Evolutionary conservation across 2,329 filamentous ascomycete genomes (phyloP).

Genomic region (Colletotrichum musicola): DNA sequence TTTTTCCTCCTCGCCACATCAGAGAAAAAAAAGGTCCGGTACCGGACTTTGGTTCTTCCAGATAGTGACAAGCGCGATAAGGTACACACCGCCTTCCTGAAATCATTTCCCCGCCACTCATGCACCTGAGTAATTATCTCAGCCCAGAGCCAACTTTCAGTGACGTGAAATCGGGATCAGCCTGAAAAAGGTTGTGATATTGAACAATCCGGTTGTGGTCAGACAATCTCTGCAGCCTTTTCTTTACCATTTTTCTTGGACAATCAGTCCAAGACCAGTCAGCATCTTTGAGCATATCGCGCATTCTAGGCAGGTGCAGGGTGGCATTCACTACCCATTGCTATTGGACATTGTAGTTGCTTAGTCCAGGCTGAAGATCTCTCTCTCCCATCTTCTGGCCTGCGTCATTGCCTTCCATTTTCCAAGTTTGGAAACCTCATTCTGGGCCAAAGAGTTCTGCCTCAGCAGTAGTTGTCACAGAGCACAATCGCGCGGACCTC

Average conservation of each 20-base stretch:
- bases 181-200: neutral
- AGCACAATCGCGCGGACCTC: neutral
- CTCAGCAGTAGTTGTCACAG: neutral
- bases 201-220: neutral
- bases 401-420: neutral
- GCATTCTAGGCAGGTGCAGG: constrained; percentile 15
- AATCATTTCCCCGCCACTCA: constrained; percentile 24
- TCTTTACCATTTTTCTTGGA: neutral
- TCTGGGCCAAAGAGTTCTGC: neutral
- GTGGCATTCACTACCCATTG: constrained; percentile 2
- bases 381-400: neutral
- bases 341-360: neutral
- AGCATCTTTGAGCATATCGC: neutral
- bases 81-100: constrained; percentile 22
- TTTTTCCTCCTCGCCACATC: too few species aligned
- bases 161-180: constrained; percentile 15
- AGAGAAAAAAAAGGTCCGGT: neutral
- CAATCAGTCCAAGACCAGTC: neutral
- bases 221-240: neutral
- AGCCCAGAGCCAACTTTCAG: constrained; percentile 17
- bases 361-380: neutral
- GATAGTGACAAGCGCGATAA: constrained; percentile 35
- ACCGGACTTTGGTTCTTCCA: constrained; percentile 33
- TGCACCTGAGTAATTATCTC: constrained; percentile 37
- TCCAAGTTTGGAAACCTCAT: neutral